phyloP scores from a whole-genome alignment of 2,329 filamentous ascomycete species.

The Botryotinia convoluta region DNA sequence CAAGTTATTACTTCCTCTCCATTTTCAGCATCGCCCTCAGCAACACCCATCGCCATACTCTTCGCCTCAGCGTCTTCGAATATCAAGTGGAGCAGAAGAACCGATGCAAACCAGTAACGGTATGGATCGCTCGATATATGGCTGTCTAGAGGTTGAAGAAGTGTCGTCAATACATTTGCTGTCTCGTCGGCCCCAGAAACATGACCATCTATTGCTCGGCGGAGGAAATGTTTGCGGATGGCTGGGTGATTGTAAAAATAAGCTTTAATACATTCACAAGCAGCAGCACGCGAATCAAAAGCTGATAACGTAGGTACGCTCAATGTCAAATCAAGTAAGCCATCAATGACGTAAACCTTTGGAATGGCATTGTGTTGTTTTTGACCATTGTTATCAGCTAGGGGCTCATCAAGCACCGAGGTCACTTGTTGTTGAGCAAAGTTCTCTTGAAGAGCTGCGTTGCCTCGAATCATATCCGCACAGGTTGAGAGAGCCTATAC shows the following conservation, averaged over 20 bases:
- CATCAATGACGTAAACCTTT: constrained; percentile 88
- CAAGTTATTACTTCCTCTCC: constrained; percentile 95
- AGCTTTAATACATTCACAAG: constrained; percentile 86
- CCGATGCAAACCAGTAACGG: constrained; percentile 83
- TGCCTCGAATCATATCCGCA: constrained; percentile 83
- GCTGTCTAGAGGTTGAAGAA: constrained; percentile 65
- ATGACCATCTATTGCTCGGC: constrained; percentile 86
- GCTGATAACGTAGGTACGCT: constrained; percentile 63
- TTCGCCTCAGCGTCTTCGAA: constrained; percentile 80
- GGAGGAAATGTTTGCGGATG: constrained; percentile 81
- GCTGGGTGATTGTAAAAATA: constrained; percentile 82
- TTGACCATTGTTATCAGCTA: constrained; percentile 41
- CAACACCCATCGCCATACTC: constrained; percentile 72
- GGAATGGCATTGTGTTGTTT: constrained; percentile 50
- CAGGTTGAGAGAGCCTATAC: constrained; percentile 74
- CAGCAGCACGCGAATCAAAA: constrained; percentile 79
- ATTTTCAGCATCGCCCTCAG: constrained; percentile 81
- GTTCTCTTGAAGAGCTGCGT: constrained; percentile 75
- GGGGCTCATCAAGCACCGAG: constrained; percentile 49
- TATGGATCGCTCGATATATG: constrained; percentile 74
- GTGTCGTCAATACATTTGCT: constrained; percentile 81
- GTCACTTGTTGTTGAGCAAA: constrained; percentile 85
- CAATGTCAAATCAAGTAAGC: constrained; percentile 78
- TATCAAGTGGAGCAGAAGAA: constrained; percentile 81
- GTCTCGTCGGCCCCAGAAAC: constrained; percentile 73